Evolutionary conservation across 345 rosid genomes (phyloP).

Genomic region (Clausena lansium): DNA sequence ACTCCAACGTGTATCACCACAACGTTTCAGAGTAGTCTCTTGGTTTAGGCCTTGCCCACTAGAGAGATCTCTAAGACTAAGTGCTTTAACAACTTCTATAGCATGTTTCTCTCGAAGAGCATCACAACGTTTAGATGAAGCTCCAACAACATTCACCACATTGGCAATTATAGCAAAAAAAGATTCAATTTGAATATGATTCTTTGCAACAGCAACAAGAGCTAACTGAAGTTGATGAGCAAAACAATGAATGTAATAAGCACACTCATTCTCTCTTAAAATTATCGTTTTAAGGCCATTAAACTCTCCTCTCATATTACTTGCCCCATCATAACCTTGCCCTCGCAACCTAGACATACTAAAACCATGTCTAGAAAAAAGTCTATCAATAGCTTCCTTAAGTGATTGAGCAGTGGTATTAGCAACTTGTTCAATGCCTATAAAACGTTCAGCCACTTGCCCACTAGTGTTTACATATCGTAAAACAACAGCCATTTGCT

Average conservation of each 20-base stretch:
- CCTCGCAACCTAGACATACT: too few species aligned
- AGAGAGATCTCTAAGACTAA: neutral
- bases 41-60: neutral
- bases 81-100: neutral
- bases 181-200: neutral
- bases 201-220: constrained; percentile 2
- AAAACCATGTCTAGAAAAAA: too few species aligned
- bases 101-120: neutral
- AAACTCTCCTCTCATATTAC: too few species aligned
- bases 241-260: neutral
- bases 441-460: too few species aligned
- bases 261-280: too few species aligned
- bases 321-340: too few species aligned
- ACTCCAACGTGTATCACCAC: neutral
- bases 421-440: too few species aligned
- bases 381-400: too few species aligned
- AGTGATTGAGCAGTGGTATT: too few species aligned
- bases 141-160: constrained; percentile 3
- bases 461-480: too few species aligned
- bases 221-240: constrained; percentile 4
- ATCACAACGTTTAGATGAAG: neutral
- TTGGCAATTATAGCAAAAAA: neutral
- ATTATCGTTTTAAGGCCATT: too few species aligned
- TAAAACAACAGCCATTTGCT: too few species aligned
- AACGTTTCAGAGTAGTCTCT: neutral